These are phyloP conservation scores for Avena insularis DNA, from an alignment of 176 grass and related monocot species.

Conservation along the genomic window DNA sequence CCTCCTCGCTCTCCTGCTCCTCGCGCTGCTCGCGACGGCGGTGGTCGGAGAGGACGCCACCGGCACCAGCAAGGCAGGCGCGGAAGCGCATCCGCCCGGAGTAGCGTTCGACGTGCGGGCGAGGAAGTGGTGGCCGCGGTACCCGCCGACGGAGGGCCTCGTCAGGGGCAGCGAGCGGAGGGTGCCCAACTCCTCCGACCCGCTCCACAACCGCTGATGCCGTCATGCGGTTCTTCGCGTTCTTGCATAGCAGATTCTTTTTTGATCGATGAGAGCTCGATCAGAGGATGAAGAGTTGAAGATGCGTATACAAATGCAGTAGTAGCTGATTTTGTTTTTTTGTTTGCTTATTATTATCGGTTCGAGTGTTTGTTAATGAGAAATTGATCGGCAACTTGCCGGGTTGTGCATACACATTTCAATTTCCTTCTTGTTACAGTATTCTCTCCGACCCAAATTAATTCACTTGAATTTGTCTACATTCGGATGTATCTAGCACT, in stretches of 20 bases:
- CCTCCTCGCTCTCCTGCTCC: conserved; percentile 34
- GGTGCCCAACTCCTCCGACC: conserved; percentile 86
- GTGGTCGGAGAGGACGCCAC: conserved; percentile 30
- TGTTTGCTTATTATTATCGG: not conserved
- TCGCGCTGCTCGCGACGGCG: conserved; percentile 47
- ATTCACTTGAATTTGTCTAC: no score
- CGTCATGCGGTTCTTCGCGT: not conserved
- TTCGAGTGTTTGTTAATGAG: conserved; percentile 37
- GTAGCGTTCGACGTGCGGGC: conserved; percentile 43
- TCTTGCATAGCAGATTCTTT: not conserved
- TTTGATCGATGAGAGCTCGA: not conserved
- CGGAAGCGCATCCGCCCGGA: not conserved
- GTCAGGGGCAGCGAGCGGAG: conserved; percentile 66
- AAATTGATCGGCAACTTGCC: conserved; percentile 18
- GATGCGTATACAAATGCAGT: conserved; percentile 22
- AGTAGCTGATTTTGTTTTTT: conserved; percentile 46
- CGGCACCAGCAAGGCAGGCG: not conserved
- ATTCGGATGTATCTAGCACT: no score
- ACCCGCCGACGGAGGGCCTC: conserved; percentile 54
- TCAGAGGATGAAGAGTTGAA: conserved; percentile 6
- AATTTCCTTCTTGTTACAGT: not conserved
- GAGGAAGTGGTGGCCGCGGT: conserved; percentile 53
- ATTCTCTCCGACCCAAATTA: no score
- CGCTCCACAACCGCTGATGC: conserved; percentile 83
- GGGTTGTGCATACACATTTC: conserved; percentile 4